phyloP scores from a whole-genome alignment of 2,329 filamentous ascomycete species.

The Colletotrichum graminicola region DNA sequence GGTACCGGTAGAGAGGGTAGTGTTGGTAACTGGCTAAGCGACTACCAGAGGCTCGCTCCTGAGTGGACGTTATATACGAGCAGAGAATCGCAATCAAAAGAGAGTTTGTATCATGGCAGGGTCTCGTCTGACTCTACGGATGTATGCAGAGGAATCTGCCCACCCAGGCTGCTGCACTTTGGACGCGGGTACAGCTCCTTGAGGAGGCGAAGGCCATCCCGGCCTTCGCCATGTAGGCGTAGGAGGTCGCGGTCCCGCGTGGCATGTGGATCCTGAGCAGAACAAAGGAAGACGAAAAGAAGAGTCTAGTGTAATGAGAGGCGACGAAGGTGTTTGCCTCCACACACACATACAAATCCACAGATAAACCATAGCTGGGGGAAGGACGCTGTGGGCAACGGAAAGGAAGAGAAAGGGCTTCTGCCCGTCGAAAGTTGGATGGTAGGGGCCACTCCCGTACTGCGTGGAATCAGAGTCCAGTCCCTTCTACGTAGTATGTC shows the following conservation, averaged over 20 bases:
- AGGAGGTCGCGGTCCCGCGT: neutral
- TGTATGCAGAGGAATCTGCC: neutral
- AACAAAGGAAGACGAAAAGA: neutral
- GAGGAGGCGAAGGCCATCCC: conserved; percentile 4
- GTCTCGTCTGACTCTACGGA: conserved; percentile 32
- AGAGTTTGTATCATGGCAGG: conserved; percentile 37
- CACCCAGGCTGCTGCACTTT: conserved; percentile 15
- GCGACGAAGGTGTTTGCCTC: neutral
- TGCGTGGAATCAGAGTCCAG: neutral
- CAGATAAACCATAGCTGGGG: neutral
- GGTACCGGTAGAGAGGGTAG: neutral
- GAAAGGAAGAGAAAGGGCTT: conserved; percentile 28
- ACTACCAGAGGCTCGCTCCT: neutral
- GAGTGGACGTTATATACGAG: conserved; percentile 1
- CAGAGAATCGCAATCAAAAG: conserved; percentile 27
- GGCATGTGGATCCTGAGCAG: neutral
- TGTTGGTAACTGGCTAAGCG: conserved; percentile 2
- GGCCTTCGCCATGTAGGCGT: conserved; percentile 6
- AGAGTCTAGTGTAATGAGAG: neutral
- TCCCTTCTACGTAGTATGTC: conserved; percentile 20
- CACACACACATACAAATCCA: neutral
- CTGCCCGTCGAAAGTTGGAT: conserved; percentile 9
- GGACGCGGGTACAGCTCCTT: conserved; percentile 18
- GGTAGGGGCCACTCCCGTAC: conserved; percentile 25
- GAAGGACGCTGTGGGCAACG: conserved; percentile 21